Conservation (phyloP, 768 basidiomycete species). For the Hypholoma fasciculare region DNA sequence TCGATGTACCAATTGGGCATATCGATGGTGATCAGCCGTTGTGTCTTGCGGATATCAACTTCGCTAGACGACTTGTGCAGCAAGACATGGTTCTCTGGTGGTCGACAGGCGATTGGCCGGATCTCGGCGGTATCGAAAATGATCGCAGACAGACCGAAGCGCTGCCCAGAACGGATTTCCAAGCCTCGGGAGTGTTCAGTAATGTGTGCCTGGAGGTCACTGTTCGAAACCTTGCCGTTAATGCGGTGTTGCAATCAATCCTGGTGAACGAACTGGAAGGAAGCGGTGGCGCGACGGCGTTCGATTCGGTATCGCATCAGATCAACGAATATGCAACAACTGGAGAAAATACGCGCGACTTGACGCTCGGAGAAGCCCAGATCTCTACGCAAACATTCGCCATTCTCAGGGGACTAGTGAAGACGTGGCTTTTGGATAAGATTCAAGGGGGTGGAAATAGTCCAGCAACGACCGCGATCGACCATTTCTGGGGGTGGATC, state of each 20-base stretch:
- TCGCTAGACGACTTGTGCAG: slow-evolving; percentile 81
- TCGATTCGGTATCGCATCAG: slow-evolving; percentile 90
- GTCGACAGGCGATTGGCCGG: slow-evolving; percentile 87
- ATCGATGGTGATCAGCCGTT: slow-evolving; percentile 89
- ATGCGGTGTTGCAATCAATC: slow-evolving; percentile 91
- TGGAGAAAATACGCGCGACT: slow-evolving; percentile 64
- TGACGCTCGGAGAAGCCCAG: slow-evolving; percentile 87
- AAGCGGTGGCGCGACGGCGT: slow-evolving; percentile 89
- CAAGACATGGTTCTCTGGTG: slow-evolving; percentile 97
- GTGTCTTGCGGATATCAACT: slow-evolving; percentile 86
- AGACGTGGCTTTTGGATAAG: slow-evolving; percentile 88
- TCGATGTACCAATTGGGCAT: slow-evolving; percentile 92
- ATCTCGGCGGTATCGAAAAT: slow-evolving; percentile 91
- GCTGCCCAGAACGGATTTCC: slow-evolving; percentile 81
- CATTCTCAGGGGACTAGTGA: slow-evolving; percentile 85
- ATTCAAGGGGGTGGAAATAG: slow-evolving; percentile 66
- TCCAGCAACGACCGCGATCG: slow-evolving; percentile 70
- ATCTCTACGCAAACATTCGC: slow-evolving; percentile 86
- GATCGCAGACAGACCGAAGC: slow-evolving; percentile 80
- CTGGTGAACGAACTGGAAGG: slow-evolving; percentile 98
- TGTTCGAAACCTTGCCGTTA: slow-evolving; percentile 89
- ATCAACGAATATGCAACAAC: slow-evolving; percentile 80
- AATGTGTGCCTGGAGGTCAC: slow-evolving; percentile 92
- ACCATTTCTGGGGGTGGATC: slow-evolving; percentile 99
- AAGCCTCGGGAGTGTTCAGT: slow-evolving; percentile 81